Evolutionary conservation across 2,329 filamentous ascomycete genomes (phyloP), one percentile per base, ranked within the genome.

Genomic region (Pseudogymnoascus sp.): DNA sequence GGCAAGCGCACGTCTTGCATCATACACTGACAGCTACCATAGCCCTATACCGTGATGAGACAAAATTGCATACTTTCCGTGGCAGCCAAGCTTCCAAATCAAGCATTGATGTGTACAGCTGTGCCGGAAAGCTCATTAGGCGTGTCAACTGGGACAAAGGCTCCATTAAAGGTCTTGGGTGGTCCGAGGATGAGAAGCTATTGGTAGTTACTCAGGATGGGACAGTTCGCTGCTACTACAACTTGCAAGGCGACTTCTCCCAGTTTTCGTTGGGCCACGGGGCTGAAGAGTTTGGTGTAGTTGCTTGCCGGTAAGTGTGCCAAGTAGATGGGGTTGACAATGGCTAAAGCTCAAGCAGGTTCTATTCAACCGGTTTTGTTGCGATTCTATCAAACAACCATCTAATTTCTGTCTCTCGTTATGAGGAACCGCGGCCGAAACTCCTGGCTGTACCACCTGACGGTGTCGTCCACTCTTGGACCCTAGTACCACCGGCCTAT

Each of bases 171-270:
- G 91, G 90, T 1, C 80, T 99, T 18, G 94, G 94, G 34, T 99
- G 94, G 94, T 96, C 92, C 18, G 93, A 96, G 70, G 91, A 97
- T 66, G 94, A 99, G 78, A 88, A 89, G 71, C 81, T 99, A 54
- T 78, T 99, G 3, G 88, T 97, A 0, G 86, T 97, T 59, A 90
- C 91, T 8, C 84, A 89, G 60, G 93, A 99, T 70, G 94, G 94
- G 22, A 93, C 86, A 1, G 93, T 97, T 43, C 83, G 92, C 63
- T 94, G 91, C 73, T 86, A 91, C 70, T 86, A 91, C 72, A 90
- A 94, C 70, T 77, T 99, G n/a, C 89, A 96, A 72, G 90, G 89
- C 64, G 93, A 97, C 71, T 99, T 99, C 71, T 90, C 88, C 14
- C 92, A 96, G 62, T 99, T 97, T 74, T 92, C 90, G 1, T 79